Base-by-base conservation (phyloP, 2,329 filamentous ascomycete species). In the Colletotrichum sp. region DNA sequence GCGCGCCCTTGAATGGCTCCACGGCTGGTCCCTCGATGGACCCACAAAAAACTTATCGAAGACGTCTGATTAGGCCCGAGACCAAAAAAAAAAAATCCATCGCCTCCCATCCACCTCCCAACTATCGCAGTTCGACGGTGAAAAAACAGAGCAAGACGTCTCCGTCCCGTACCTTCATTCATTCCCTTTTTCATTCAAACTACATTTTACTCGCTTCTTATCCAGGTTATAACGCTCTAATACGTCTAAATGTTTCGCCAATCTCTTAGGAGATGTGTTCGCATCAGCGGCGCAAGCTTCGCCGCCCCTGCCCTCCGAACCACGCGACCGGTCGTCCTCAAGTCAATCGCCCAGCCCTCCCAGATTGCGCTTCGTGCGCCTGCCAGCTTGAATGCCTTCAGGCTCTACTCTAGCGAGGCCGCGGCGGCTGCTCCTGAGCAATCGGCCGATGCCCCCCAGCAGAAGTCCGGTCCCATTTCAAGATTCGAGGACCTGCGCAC, bases 401-500 rank as follows among this genome's bases (percentile, higher is more conserved):
- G 86, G 34, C 77, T 82, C 13, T 88, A 89, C 81, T 88, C 85
- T 78, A 85, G 79, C 49, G 86, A 87, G 75, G 83, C 85, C 6
- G 77, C 78, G 21, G 84, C 81, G 13, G 78, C 78, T 57, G 81
- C 81, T 15, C 36, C 76, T 5, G 76, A 79, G 52, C 77, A 68
- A 9, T 59, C 75, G 52, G 66, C 62, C 32, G 32, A 63, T 49
- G 65, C 76, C 10, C 70, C 52, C 8, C 72, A 67, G 28, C 52
- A 64, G 5, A 30, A 81, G 12, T 71, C 79, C 3, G 82, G 79
- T 16, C 80, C 36, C 28, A 65, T 85, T 70, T 83, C 84, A 28
- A 81, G 82, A 7, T 92, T 92, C 78, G 78, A 77, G 13, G 87
- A 90, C 3, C 84, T 92, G 13, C 55, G 77, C 5, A 74, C 80